Evolutionary conservation across 1,284 basidiomycete genomes (phyloP), one percentile per base, ranked within the genome.

Genomic region (Melampsora larici-populina): DNA sequence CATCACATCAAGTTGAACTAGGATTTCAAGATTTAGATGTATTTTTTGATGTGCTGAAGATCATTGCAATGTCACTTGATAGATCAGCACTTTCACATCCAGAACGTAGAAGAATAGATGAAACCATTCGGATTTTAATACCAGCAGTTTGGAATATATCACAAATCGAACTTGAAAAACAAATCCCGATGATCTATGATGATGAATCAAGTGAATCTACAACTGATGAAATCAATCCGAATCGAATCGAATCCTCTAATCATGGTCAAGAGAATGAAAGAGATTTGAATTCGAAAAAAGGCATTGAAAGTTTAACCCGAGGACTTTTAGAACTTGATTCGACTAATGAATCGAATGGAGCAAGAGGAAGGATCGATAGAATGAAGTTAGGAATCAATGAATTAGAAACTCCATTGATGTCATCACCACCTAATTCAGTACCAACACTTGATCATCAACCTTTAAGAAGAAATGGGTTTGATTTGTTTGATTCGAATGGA

Each of bases 171-270:
- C 51, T 78, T 43, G 75, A 78, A 48, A 70, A 70, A 43, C 75
- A 70, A 51, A 70, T 78, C 58, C 75, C 75, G n/a, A 70, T 78
- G 18, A 70, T 70, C 40, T 78, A 78, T 46, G 75, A 78, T 58
- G 75, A 78, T 24, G 75, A 78, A 24, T 70, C 68, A 21, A 70
- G 48, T 65, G 68, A 70, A 11, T n/a, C n/a, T 8, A 43, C 66
- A 7, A 70, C 55, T 48, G 75, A 78, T 21, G 67, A 70, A 62
- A 67, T 66, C 17, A 58, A 46, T n/a, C 65, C 55, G 11, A 76
- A 24, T 29, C 64, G 31, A 58, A 43, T 51, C 24, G 15, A n/a
- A n/a, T n/a, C 58, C 64, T 29, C 43, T 51, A 18, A 24, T 4
- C 17, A 8, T n/a, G 46, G 15, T 21, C 63, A 66, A 65, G 64